Evolutionary conservation across 805 yeast genomes (phyloP), one percentile per base, ranked within the genome.

Genomic region (Metschnikowia bowlesiae): DNA sequence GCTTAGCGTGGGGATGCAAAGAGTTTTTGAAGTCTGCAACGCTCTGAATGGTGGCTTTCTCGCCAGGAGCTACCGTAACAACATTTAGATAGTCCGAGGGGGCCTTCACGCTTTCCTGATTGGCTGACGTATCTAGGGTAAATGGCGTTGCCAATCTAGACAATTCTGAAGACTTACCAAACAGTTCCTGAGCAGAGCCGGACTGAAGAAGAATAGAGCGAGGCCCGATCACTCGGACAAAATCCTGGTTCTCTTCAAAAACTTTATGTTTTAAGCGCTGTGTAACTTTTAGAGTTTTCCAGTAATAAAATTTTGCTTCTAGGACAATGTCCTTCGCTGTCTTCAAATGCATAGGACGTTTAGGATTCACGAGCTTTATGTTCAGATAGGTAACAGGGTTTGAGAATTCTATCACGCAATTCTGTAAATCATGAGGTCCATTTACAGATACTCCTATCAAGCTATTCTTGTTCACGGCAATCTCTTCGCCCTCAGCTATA

Each of bases 211-310:
- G 62, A 3, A 80, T 50, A 28, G 71, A 72, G 41, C 84, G 69
- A 9, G 87, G 87, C 0, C 88, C 88, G 10, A 70, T 62, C 4
- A 83, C 67, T 35, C 70, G 74, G 34, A 82, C 73, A 52, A 75
- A 82, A 14, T 69, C 69, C 9, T 73, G 73, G 53, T 70, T 75
- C 1, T 73, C 75, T 38, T 45, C 48, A 11, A 46, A 40, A 9
- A 46, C 47, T 8, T 56, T 55, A 44, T 16, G 26, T 18, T 18
- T 46, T 29, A 44, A 14, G 26, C 11, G 33, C 32, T 35, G 32
- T 10, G 29, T 33, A 8, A 44, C 11, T 35, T 49, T 51, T 8
- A 34, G 32, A 8, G 54, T 48, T 6, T 50, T 48, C 49, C 56
- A 57, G 41, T 45, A 47, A 44, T 55, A 54, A 39, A 49, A 54